Conservation (phyloP, 805 yeast species). For the Lachancea dasiensis region DNA sequence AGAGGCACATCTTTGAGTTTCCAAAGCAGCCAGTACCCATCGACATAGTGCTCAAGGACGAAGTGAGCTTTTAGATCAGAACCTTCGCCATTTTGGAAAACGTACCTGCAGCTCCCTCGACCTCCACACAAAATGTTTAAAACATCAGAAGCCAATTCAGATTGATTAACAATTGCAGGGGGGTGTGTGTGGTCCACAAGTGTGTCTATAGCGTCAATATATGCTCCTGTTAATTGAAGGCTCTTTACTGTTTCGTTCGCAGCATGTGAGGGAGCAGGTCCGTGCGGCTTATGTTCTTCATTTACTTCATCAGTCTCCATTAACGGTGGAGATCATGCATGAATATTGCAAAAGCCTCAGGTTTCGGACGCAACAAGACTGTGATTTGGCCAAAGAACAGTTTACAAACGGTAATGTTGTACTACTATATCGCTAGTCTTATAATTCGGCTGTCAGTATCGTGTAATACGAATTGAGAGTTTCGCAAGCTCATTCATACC, state of each 20-base stretch:
- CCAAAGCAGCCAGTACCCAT: constrained; percentile 19
- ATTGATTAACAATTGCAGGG: not conserved
- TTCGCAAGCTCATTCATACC: no score
- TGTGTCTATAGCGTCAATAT: not conserved
- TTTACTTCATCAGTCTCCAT: not conserved
- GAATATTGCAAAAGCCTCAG: not conserved
- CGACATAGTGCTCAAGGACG: constrained; percentile 21
- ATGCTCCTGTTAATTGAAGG: constrained; percentile 1
- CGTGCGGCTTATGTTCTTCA: not conserved
- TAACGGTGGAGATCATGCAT: not conserved
- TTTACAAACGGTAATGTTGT: no score
- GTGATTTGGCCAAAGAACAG: no score
- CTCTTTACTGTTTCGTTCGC: not conserved
- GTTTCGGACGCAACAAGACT: no score
- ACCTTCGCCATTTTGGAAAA: not conserved
- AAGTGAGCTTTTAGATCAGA: not conserved
- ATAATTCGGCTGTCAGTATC: no score
- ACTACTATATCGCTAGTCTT: no score
- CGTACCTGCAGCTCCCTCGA: not conserved
- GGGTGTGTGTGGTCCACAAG: constrained; percentile 1
- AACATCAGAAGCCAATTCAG: constrained; percentile 9
- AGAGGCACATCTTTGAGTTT: not conserved
- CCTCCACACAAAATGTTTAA: not conserved
- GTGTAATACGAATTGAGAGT: no score
- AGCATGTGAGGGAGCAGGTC: not conserved